A percentile compares a stretch with the other conserved stretches of the same genome.
phyloP scores from a whole-genome alignment of 495 filamentous ascomycete genomes.

The Jackrogersella multiformis region DNA sequence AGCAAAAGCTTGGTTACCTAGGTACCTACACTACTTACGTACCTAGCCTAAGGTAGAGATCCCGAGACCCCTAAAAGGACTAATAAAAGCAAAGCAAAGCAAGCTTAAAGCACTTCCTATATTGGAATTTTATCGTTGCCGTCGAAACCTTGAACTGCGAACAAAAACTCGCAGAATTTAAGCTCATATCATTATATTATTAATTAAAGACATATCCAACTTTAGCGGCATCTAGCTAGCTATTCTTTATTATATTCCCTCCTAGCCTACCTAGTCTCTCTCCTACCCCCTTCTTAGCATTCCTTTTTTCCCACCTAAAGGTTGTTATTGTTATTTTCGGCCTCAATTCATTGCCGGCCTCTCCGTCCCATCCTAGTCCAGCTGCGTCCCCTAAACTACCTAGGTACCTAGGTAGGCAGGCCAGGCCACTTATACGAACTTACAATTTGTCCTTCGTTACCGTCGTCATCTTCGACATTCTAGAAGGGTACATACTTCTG shows the following conservation, averaged over 20 bases:
- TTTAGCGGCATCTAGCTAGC: conserved; percentile 3
- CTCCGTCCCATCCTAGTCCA: conserved; percentile 20
- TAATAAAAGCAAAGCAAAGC: conserved; percentile 29
- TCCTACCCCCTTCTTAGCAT: conserved; percentile 2
- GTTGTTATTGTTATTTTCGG: conserved; percentile 32
- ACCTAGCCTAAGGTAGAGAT: no score
- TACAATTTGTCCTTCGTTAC: background rate
- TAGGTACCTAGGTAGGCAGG: no score
- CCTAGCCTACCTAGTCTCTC: background rate
- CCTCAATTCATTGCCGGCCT: conserved; percentile 31
- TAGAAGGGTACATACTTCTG: conserved; percentile 2
- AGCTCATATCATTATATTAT: conserved; percentile 4
- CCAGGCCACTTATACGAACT: conserved; percentile 13
- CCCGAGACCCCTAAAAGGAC: no score
- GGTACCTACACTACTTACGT: no score
- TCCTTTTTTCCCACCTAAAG: conserved; percentile 8
- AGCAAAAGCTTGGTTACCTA: conserved; percentile 25
- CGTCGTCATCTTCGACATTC: conserved; percentile 11
- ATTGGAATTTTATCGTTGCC: conserved; percentile 31
- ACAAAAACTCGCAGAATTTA: conserved; percentile 5
- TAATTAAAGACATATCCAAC: conserved; percentile 11
- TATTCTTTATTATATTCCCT: conserved; percentile 4
- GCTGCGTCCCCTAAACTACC: conserved; percentile 2
- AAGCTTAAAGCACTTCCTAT: conserved; percentile 33
- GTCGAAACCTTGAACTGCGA: conserved; percentile 14